phyloP scores from a whole-genome alignment of 352 stramenopile genomes.

The Phytophthora melonis region DNA sequence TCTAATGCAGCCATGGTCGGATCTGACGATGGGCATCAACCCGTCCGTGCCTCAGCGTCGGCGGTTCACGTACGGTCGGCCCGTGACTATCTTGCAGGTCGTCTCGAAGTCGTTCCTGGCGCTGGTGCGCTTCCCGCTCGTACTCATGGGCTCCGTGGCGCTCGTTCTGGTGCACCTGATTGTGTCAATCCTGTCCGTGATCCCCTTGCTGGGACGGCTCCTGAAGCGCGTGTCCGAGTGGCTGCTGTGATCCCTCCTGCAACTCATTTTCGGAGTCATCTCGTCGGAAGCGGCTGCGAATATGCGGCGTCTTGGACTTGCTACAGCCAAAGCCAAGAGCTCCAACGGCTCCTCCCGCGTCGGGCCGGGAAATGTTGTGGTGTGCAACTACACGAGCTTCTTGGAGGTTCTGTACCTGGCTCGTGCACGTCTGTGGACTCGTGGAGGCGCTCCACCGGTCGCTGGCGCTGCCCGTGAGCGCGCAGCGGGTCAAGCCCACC shows the following conservation, averaged over 20 bases:
- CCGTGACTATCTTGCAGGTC: conserved; percentile 54
- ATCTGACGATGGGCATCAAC: conserved; percentile 88
- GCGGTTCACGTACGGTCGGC: conserved; percentile 54
- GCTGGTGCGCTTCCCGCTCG: conserved; percentile 61
- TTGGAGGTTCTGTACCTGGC: conserved; percentile 82
- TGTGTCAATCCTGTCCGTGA: conserved; percentile 58
- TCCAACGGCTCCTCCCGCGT: conserved; percentile 46
- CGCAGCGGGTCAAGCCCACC: conserved; percentile 47
- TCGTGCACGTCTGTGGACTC: conserved; percentile 73
- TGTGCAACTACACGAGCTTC: conserved; percentile 88
- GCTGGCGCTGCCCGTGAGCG: conserved; percentile 54
- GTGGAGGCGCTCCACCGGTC: conserved; percentile 72
- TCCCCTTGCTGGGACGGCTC: conserved; percentile 76
- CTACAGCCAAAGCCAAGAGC: conserved; percentile 43
- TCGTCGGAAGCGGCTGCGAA: conserved; percentile 75
- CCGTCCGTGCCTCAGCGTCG: conserved; percentile 85
- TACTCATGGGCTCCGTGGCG: conserved; percentile 37
- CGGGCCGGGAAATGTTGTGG: conserved; percentile 65
- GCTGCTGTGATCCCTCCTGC: conserved; percentile 74
- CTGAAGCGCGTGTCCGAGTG: conserved; percentile 77
- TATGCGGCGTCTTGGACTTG: conserved; percentile 74
- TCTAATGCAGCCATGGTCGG: too few relatives aligned
- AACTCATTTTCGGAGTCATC: conserved; percentile 76
- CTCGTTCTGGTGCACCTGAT: conserved; percentile 62
- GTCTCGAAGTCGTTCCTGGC: conserved; percentile 55